Conservation (phyloP, 2,329 filamentous ascomycete species). For the Aureobasidium lini region DNA sequence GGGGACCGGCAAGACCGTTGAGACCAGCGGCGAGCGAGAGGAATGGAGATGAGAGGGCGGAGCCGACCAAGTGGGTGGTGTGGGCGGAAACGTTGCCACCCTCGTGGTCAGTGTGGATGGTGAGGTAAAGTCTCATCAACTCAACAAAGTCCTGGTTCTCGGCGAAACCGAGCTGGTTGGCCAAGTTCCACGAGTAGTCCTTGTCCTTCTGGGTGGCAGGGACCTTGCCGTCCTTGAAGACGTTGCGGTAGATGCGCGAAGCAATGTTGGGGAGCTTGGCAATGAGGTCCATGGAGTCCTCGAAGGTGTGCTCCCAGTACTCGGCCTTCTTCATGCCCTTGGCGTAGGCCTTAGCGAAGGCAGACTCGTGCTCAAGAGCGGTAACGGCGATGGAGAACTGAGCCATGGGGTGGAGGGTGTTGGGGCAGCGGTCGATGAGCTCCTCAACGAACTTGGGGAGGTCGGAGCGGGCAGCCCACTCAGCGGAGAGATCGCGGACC, state of each 20-base stretch:
- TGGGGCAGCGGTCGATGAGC: slow-evolving; percentile 99
- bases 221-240: slow-evolving; percentile 99
- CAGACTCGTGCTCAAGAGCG: slow-evolving; percentile 95
- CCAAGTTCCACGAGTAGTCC: slow-evolving; percentile 99
- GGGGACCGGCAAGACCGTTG: slow-evolving; percentile 94
- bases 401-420: slow-evolving; percentile 98
- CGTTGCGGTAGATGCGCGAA: slow-evolving; percentile 98
- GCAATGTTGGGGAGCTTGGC: slow-evolving; percentile 98
- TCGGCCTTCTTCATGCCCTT: slow-evolving; percentile 99
- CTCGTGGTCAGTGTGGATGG: slow-evolving; percentile 99
- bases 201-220: slow-evolving; percentile 94
- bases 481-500: slow-evolving; percentile 93
- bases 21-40: slow-evolving; percentile 93
- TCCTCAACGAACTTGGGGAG: slow-evolving; percentile 98
- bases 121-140: slow-evolving; percentile 97
- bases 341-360: slow-evolving; percentile 96
- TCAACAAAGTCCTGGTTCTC: slow-evolving; percentile 95
- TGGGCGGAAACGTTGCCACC: slow-evolving; percentile 98
- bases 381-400: slow-evolving; percentile 98
- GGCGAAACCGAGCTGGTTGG: slow-evolving; percentile 97
- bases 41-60: slow-evolving; percentile 93
- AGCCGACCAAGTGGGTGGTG: slow-evolving; percentile 96
- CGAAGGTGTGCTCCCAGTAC: slow-evolving; percentile 99
- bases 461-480: slow-evolving; percentile 97
- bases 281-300: slow-evolving; percentile 99